Conservation (phyloP, 2,329 filamentous ascomycete species). For the Colletotrichum kahawae region DNA sequence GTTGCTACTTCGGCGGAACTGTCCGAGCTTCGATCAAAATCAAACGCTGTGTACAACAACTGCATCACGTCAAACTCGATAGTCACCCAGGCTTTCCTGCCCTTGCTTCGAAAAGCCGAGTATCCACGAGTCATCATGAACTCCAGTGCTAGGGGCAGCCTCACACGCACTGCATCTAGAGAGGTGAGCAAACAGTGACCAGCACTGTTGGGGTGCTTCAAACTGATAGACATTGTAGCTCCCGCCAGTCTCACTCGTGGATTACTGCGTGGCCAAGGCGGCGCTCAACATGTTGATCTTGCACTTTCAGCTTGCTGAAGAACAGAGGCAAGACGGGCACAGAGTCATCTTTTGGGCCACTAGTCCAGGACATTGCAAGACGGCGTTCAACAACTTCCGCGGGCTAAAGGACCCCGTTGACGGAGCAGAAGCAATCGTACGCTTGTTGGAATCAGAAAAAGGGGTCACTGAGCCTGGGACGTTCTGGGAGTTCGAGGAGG, state of each 20-base stretch:
- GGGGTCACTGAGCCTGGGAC: neutral
- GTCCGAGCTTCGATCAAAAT: neutral
- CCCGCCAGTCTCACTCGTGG: neutral
- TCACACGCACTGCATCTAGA: neutral
- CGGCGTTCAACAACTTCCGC: neutral
- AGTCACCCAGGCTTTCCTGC: neutral
- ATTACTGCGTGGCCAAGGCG: neutral
- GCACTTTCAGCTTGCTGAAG: neutral
- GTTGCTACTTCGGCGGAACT: neutral
- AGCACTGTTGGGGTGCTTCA: neutral
- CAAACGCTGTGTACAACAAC: neutral
- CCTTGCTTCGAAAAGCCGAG: neutral
- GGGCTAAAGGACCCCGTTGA: neutral
- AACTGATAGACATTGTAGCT: neutral
- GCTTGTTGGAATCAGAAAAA: neutral
- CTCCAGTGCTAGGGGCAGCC: neutral
- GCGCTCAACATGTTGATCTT: neutral
- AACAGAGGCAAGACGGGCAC: neutral
- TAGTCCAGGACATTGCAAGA: neutral
- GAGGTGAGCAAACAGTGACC: neutral
- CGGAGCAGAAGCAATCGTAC: neutral
- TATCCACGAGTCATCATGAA: neutral
- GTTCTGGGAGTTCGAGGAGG: neutral
- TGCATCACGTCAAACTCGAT: neutral
- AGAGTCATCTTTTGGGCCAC: neutral